These are phyloP conservation scores for Pseudognaphalium luteoalbum DNA, from an alignment of 129 eudicot species.

Conservation along the genomic window DNA sequence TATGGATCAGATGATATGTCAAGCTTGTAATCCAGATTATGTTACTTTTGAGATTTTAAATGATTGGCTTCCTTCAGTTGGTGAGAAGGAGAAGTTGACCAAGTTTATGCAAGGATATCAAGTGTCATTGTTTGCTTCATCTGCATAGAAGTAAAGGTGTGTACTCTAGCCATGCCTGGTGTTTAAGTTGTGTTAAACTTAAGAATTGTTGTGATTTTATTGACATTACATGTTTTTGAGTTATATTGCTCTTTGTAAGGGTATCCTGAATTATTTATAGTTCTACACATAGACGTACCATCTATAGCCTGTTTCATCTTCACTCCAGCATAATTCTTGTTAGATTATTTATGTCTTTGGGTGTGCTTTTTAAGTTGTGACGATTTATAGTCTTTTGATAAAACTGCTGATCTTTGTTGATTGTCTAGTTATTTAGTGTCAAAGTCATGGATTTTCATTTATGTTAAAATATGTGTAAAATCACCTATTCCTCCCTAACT, in stretches of 20 bases:
- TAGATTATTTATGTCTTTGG: not conserved
- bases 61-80: constrained; percentile 70
- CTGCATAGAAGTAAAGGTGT: constrained; percentile 29
- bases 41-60: constrained; percentile 76
- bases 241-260: not conserved
- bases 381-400: not conserved
- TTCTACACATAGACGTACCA: not conserved
- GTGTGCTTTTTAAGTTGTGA: not conserved
- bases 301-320: not conserved
- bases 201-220: constrained; percentile 1
- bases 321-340: not conserved
- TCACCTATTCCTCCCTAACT: not conserved
- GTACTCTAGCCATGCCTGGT: constrained; percentile 12
- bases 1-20: constrained; percentile 74
- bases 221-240: constrained; percentile 17
- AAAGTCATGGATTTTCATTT: not conserved
- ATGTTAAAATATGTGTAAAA: not conserved
- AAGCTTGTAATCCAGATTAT: constrained; percentile 73
- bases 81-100: constrained; percentile 56
- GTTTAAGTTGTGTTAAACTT: constrained; percentile 12
- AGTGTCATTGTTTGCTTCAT: constrained; percentile 40
- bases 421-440: not conserved
- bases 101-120: constrained; percentile 53
- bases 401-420: not conserved
- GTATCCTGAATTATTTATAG: not conserved